Percentiles rank a stretch among this genome's conserved stretches.
phyloP scores from a whole-genome alignment of 176 grass and related monocot genomes.

The Hyparrhenia diplandra region DNA sequence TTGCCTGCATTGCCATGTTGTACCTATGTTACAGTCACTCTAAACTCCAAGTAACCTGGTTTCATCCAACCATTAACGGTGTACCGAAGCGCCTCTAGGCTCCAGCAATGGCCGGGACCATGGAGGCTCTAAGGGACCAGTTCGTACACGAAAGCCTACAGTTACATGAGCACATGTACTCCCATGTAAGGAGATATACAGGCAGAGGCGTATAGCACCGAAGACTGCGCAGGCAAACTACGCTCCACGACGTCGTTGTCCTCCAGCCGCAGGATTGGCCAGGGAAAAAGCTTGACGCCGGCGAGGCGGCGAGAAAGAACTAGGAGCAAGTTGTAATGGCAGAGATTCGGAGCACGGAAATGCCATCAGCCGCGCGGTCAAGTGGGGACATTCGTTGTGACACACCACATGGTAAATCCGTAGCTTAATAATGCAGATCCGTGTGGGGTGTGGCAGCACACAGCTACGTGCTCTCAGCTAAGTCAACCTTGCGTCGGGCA shows the following conservation, averaged over 20 bases:
- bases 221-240: background rate
- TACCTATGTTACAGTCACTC: background rate
- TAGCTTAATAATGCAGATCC: background rate
- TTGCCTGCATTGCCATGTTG: background rate
- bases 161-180: background rate
- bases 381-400: background rate
- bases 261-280: background rate
- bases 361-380: background rate
- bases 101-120: background rate
- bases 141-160: background rate
- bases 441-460: background rate
- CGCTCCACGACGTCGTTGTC: background rate
- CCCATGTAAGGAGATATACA: background rate
- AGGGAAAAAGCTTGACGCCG: background rate
- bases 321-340: background rate
- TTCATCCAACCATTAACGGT: background rate
- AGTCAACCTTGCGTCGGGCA: constrained; percentile 10
- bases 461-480: background rate
- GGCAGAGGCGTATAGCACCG: background rate
- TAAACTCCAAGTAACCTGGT: background rate
- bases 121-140: background rate
- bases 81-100: background rate
- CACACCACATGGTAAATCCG: background rate
- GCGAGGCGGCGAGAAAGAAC: constrained; percentile 11
- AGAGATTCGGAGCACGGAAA: background rate